Base-by-base conservation (phyloP, 2,329 filamentous ascomycete genomes). In the Escovopsis sp. region DNA sequence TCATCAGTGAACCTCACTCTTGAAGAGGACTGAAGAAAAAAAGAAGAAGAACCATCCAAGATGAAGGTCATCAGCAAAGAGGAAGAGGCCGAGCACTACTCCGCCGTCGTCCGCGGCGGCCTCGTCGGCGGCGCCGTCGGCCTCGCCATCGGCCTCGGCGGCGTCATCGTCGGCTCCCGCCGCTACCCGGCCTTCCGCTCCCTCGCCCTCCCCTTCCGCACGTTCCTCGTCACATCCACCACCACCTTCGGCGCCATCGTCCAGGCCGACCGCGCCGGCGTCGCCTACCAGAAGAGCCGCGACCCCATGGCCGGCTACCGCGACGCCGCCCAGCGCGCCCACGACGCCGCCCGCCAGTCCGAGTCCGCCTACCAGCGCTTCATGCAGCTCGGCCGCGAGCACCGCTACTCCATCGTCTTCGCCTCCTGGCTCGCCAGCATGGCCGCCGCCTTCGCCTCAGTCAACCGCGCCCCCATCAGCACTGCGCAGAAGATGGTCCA, bases 21-120 rank as follows among this genome's bases (percentile, higher is more conserved):
- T 6, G 28, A 30, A 30, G 28, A 30, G 6, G 6, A 6, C 28
- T 6, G 10, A 38, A 18, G 34, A 19, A 38, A 23, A 23, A 34
- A n/a, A 37, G 38, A 38, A n/a, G 18, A 30, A 28, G 4, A 15
- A 41, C 18, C 33, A 28, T 38, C 37, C 18, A 23, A 23, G 6
- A 98, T 96, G 91, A 96, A 95, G 81, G 71, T 96, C 59, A 74
- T 96, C 60, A 93, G 84, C 55, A 86, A 89, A 61, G 86, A 95
- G 75, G 85, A 95, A 68, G 88, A 95, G 67, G 62, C 71, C 47
- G 84, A 75, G 42, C 88, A 95, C 73, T 94, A 93, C 75, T 67
- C 70, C 59, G 69, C 74, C 46, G 91, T 93, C 47, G 58, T 96
- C 52, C 80, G 77, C 59, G 88, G 87, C 51, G 89, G 91, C 53